phyloP scores from a whole-genome alignment of 148 eudicot genomes.

The Camellia granthamiana region DNA sequence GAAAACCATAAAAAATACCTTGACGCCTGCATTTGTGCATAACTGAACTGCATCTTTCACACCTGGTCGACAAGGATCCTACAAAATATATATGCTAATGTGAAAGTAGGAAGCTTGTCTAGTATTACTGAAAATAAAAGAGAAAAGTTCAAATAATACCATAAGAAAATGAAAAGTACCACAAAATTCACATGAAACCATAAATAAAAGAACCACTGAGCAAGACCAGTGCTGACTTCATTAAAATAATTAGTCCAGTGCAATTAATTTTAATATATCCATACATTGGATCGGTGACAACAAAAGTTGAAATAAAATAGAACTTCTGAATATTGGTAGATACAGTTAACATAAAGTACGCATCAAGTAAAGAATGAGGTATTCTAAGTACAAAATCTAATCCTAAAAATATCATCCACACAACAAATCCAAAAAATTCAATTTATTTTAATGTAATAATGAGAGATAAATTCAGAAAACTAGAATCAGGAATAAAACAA shows the following conservation, averaged over 20 bases:
- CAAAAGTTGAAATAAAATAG: not conserved
- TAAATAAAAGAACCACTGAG: not conserved
- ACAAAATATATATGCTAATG: not conserved
- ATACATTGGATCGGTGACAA: not conserved
- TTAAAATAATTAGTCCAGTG: not conserved
- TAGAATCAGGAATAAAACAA: not conserved
- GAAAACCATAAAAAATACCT: conserved; percentile 31
- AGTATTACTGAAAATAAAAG: not conserved
- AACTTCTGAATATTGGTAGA: not conserved
- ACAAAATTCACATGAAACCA: not conserved
- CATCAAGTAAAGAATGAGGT: too few relatives aligned
- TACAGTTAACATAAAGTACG: not conserved
- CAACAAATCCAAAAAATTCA: too few relatives aligned
- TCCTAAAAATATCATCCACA: too few relatives aligned
- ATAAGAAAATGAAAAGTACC: not conserved
- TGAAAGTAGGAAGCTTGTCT: not conserved
- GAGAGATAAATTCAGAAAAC: not conserved
- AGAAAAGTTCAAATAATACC: not conserved
- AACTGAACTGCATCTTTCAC: conserved; percentile 68
- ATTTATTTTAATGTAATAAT: too few relatives aligned
- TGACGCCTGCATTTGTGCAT: conserved; percentile 72
- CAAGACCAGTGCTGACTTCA: not conserved
- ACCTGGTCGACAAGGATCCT: conserved; percentile 91
- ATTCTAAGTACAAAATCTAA: too few relatives aligned
- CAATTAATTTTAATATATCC: not conserved